A percentile compares a stretch with the other conserved stretches of the same genome.
Conservation (phyloP, 2,329 filamentous ascomycete species). For the Pseudogymnoascus sp. region DNA sequence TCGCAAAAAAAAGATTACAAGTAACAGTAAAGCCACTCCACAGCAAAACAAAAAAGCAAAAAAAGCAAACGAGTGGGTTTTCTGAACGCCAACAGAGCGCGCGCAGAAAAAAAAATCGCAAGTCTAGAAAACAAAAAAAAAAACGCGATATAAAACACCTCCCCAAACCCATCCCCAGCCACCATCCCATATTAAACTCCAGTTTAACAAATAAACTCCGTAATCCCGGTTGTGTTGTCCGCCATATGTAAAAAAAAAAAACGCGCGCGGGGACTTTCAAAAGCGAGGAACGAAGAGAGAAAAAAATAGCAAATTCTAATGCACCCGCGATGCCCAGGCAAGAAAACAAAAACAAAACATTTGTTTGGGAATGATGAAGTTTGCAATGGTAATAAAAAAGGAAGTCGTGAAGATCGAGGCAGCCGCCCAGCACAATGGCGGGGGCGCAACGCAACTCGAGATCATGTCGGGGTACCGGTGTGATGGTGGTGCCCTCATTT, state of each 20-base stretch:
- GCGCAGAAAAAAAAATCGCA: neutral
- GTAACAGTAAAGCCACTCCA: constrained; percentile 4
- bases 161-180: neutral
- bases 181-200: constrained; percentile 4
- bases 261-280: neutral
- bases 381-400: constrained; percentile 16
- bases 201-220: constrained; percentile 3
- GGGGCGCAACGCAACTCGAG: constrained; percentile 29
- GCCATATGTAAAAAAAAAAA: neutral
- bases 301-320: neutral
- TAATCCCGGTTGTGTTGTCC: neutral
- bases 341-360: neutral
- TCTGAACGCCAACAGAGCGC: neutral
- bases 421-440: constrained; percentile 18
- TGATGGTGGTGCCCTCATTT: constrained; percentile 20
- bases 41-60: neutral
- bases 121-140: neutral
- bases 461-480: constrained; percentile 21
- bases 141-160: constrained; percentile 2
- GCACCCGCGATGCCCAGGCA: neutral
- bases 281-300: neutral
- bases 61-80: neutral
- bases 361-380: constrained; percentile 3
- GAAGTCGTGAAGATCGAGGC: constrained; percentile 31
- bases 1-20: constrained; percentile 5